Percentiles rank a stretch among this genome's conserved stretches.
Evolutionary conservation across 306 rosid species (phyloP).

Genomic region (Bauhinia variegata): DNA sequence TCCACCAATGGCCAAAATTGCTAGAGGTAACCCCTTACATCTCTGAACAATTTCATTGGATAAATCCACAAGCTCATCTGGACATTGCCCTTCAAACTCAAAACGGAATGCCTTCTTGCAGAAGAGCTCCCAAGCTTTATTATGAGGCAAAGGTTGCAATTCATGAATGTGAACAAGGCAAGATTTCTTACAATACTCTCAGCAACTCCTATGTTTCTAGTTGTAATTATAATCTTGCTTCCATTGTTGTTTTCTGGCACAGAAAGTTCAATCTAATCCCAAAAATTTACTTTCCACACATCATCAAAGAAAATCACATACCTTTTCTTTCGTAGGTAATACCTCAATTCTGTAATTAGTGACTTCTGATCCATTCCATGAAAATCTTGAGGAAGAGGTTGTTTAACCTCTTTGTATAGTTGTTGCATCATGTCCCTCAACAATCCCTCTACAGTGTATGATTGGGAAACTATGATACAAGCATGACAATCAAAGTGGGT

Average conservation of each 20-base stretch:
- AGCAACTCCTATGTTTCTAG: background rate
- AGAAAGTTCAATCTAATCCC: background rate
- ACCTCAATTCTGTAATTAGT: background rate
- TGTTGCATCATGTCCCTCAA: background rate
- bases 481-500: background rate
- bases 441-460: background rate
- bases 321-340: background rate
- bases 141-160: background rate
- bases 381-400: background rate
- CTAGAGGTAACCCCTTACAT: constrained; percentile 16
- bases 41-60: background rate
- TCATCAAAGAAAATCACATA: constrained; percentile 1
- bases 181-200: background rate
- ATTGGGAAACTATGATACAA: background rate
- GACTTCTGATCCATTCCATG: background rate
- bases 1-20: constrained; percentile 8
- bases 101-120: background rate
- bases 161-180: background rate
- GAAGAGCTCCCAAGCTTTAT: constrained; percentile 14
- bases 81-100: background rate
- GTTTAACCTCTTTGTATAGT: background rate
- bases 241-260: background rate
- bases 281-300: background rate
- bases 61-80: background rate
- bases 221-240: background rate